These are phyloP conservation scores for Suhomyces sp. DNA, from an alignment of 805 yeast species.

Conservation along the genomic window DNA sequence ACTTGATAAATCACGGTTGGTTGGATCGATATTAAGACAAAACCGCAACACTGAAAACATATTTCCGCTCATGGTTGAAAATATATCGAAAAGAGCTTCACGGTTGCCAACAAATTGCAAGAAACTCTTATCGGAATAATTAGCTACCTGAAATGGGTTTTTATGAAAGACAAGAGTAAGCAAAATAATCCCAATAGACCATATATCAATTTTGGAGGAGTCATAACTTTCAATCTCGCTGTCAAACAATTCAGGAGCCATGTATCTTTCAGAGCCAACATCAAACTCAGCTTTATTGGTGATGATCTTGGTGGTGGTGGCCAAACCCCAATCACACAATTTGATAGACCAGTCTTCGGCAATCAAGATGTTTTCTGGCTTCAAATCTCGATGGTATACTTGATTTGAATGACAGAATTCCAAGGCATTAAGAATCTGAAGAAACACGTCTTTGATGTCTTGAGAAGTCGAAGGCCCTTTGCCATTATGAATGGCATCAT, in stretches of 20 bases:
- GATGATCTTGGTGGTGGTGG: conserved; percentile 51
- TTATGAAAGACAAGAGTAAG: conserved; percentile 84
- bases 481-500: conserved; percentile 68
- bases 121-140: conserved; percentile 76
- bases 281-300: conserved; percentile 61
- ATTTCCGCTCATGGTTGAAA: conserved; percentile 84
- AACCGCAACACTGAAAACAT: conserved; percentile 79
- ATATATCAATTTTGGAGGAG: conserved; percentile 78
- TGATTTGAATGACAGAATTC: conserved; percentile 48
- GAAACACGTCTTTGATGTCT: conserved; percentile 53
- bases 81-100: conserved; percentile 87
- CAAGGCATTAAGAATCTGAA: conserved; percentile 48
- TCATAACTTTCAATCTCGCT: conserved; percentile 56
- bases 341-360: conserved; percentile 52
- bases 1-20: conserved; percentile 63
- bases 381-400: conserved; percentile 26
- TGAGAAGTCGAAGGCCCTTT: conserved; percentile 59
- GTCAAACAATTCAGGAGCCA: conserved; percentile 93
- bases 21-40: conserved; percentile 80
- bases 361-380: conserved; percentile 26
- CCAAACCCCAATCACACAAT: conserved; percentile 59
- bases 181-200: conserved; percentile 86
- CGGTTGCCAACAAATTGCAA: conserved; percentile 82
- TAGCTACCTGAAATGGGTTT: conserved; percentile 82
- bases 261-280: conserved; percentile 85